Percentiles rank a stretch among this genome's conserved stretches.
Conservation (phyloP, 2,329 filamentous ascomycete genomes). For the Epichloe gansuensis region DNA sequence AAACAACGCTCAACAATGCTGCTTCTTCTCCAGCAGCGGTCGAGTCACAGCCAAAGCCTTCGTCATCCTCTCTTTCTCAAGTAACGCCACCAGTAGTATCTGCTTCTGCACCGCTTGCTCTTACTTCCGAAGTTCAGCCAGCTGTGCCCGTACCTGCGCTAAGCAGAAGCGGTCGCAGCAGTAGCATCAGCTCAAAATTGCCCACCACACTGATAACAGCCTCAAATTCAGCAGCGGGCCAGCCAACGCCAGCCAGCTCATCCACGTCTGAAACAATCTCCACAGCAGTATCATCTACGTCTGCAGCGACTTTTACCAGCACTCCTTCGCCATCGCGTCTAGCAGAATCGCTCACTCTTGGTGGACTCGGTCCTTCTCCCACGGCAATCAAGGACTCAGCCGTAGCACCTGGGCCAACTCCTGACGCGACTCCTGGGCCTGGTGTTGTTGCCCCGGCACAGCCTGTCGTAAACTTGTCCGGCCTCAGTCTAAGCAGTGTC, state of each 20-base stretch:
- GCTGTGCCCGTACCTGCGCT: neutral
- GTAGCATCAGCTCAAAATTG: neutral
- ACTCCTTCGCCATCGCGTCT: neutral
- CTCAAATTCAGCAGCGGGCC: neutral
- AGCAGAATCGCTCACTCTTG: neutral
- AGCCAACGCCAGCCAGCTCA: neutral
- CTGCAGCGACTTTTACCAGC: neutral
- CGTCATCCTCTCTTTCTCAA: neutral
- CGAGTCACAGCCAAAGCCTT: neutral
- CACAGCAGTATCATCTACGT: constrained; percentile 6
- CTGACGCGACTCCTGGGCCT: constrained; percentile 4
- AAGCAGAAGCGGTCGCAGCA: neutral
- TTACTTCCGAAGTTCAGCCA: neutral
- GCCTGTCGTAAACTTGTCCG: constrained; percentile 25
- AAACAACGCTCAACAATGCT: constrained; percentile 12
- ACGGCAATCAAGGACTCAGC: constrained; percentile 4
- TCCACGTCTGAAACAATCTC: neutral
- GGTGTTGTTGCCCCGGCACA: constrained; percentile 10
- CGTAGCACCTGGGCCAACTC: neutral
- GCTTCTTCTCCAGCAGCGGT: neutral
- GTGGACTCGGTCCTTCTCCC: neutral
- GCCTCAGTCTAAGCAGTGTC: constrained; percentile 28
- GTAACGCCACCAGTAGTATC: neutral
- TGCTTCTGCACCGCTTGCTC: neutral
- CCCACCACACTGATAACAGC: neutral